These are phyloP conservation scores for Oryza nivara DNA, from an alignment of 176 grass and related monocot species.

Conservation along the genomic window DNA sequence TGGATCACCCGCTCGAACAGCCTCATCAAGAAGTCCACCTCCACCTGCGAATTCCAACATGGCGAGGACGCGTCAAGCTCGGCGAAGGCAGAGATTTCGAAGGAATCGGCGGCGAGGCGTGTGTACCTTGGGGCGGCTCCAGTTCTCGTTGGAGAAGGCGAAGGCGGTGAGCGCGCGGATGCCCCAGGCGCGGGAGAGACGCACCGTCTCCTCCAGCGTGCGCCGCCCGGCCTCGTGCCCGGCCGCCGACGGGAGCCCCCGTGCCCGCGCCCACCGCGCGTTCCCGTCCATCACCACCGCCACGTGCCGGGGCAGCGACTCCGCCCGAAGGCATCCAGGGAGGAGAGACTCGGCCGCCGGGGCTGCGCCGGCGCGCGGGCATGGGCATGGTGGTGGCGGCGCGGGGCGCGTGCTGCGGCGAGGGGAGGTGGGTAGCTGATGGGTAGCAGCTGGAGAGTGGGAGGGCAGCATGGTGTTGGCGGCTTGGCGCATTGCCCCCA, in stretches of 20 bases:
- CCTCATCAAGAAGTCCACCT: slow-evolving; percentile 68
- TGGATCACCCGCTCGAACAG: slow-evolving; percentile 60
- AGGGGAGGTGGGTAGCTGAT: slow-evolving; percentile 3
- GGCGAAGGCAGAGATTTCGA: not conserved
- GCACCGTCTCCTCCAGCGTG: slow-evolving; percentile 55
- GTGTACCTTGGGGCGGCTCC: slow-evolving; percentile 67
- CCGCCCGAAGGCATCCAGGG: slow-evolving; percentile 34
- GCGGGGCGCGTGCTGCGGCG: slow-evolving; percentile 22
- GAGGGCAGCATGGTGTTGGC: slow-evolving; percentile 26
- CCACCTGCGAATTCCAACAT: slow-evolving; percentile 47
- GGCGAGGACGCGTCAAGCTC: slow-evolving; percentile 8
- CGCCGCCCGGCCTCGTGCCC: slow-evolving; percentile 71
- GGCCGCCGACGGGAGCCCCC: slow-evolving; percentile 54
- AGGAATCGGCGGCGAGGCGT: not conserved
- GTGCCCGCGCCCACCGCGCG: slow-evolving; percentile 63
- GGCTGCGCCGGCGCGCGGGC: slow-evolving; percentile 29
- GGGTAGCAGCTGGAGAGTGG: slow-evolving; percentile 32
- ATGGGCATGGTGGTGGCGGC: not conserved
- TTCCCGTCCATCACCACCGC: slow-evolving; percentile 91
- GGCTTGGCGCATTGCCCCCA: not conserved
- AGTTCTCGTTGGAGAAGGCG: slow-evolving; percentile 87
- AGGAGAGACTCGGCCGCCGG: slow-evolving; percentile 36
- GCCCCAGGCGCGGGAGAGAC: slow-evolving; percentile 59
- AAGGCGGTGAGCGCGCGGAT: slow-evolving; percentile 67
- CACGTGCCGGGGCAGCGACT: slow-evolving; percentile 65